phyloP scores from a whole-genome alignment of 1,139 yeast species.

The Kodamaea fungicola region DNA sequence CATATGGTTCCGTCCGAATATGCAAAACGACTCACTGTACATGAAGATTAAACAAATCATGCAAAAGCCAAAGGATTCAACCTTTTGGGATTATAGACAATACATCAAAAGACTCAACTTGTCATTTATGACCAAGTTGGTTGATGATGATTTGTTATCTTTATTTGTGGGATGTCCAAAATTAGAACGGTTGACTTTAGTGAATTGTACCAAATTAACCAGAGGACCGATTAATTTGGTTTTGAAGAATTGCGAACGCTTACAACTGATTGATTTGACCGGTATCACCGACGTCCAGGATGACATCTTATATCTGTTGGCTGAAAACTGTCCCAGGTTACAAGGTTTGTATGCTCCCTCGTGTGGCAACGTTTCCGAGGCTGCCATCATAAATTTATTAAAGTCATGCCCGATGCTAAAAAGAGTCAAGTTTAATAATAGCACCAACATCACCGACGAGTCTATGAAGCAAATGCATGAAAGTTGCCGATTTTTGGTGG shows the following conservation, averaged over 20 bases:
- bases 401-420: constrained; percentile 70
- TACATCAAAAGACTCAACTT: constrained; percentile 80
- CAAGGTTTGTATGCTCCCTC: constrained; percentile 93
- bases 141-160: constrained; percentile 59
- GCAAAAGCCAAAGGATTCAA: constrained; percentile 43
- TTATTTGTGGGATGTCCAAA: constrained; percentile 65
- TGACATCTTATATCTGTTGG: constrained; percentile 66
- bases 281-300: constrained; percentile 73
- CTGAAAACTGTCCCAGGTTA: constrained; percentile 66
- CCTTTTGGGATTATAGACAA: constrained; percentile 70
- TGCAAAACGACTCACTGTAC: constrained; percentile 52
- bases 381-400: constrained; percentile 60
- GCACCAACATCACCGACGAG: constrained; percentile 64
- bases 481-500: constrained; percentile 77
- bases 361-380: constrained; percentile 66
- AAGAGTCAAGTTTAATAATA: constrained; percentile 77
- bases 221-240: constrained; percentile 61
- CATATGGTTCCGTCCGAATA: constrained; percentile 87
- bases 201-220: constrained; percentile 69
- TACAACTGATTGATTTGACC: constrained; percentile 86
- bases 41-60: constrained; percentile 53
- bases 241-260: constrained; percentile 58
- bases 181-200: constrained; percentile 81
- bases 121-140: constrained; percentile 65
- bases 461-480: constrained; percentile 60